Evolutionary conservation across 306 rosid genomes (phyloP), one percentile per base, ranked within the genome.

Genomic region (Geum urbanum): DNA sequence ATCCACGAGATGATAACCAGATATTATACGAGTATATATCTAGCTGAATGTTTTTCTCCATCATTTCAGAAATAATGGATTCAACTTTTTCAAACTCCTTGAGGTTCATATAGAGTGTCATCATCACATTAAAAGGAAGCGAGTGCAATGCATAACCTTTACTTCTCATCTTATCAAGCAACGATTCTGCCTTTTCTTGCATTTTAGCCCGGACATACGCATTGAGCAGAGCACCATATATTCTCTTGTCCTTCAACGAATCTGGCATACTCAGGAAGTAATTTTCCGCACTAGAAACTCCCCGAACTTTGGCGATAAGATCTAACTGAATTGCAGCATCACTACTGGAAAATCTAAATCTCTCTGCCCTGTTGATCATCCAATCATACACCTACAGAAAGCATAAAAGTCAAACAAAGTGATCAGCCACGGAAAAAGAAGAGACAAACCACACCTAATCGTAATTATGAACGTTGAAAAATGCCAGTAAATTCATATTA

Each of bases 71-170:
- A 74, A 87, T 78, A 77, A 87, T 20, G 8, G 43, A 81, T 47
- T 91, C 95, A 65, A 89, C 99, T 78, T 89, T 86, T 69, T 80
- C 92, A 77, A 82, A 89, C 63, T 95, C 96, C 82, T 74, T 79
- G 32, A 84, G 81, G 77, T 91, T 91, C 97, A 86, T 86, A 78
- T 91, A 95, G 62, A 95, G 87, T 74, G 96, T 95, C 99, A 95
- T 95, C 97, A 95, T 95, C 69, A 89, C 94, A 79, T 95, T 95
- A 80, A 72, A 91, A 55, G 99, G 89, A 61, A 95, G 96, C 0
- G 96, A 27, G 53, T 89, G 88, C 45, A 63, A 44, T 12, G 92
- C 88, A 76, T 81, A 83, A 27, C 84, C 88, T 82, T 86, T 95
- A 63, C 59, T 77, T 82, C 91, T 87, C 92, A 95, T 95, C 74